Evolutionary conservation across 352 stramenopile species (phyloP).

Genomic region (Phytophthora niederhauseri): DNA sequence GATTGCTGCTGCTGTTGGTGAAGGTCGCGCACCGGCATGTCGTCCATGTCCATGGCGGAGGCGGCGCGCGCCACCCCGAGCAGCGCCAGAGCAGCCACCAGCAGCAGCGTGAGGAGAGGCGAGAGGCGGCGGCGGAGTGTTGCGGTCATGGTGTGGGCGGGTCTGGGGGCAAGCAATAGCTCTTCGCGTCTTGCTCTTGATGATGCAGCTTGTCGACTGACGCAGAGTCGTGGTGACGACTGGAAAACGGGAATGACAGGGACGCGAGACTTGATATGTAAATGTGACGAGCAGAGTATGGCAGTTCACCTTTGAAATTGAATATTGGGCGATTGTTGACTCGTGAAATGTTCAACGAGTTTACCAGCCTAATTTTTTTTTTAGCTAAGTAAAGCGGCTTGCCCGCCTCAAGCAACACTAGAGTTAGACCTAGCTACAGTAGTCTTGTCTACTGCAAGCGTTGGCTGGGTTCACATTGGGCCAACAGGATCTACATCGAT

Average conservation of each 20-base stretch:
- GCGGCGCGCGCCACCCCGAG: neutral
- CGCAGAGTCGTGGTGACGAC: neutral
- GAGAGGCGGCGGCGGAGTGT: neutral
- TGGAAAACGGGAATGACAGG: neutral
- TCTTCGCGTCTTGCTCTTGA: neutral
- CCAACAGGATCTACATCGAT: no score
- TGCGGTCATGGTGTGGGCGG: conserved; percentile 7
- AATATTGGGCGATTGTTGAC: neutral
- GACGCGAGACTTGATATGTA: neutral
- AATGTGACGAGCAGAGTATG: neutral
- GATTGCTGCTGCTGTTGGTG: neutral
- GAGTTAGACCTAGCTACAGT: no score
- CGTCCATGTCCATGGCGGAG: conserved; percentile 49
- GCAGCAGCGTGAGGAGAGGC: conserved; percentile 19
- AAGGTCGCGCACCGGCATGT: conserved; percentile 57
- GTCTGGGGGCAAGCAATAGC: neutral
- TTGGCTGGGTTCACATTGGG: no score
- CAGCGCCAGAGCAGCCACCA: conserved; percentile 14
- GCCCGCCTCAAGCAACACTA: no score
- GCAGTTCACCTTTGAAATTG: neutral
- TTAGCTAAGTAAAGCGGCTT: neutral
- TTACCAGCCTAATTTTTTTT: neutral
- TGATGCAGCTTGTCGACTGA: neutral
- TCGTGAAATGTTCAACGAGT: neutral
- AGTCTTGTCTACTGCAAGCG: no score